A percentile compares a stretch with the other conserved stretches of the same genome.
Conservation (phyloP, 2,329 filamentous ascomycete genomes). For the Didymellaceae sp. region DNA sequence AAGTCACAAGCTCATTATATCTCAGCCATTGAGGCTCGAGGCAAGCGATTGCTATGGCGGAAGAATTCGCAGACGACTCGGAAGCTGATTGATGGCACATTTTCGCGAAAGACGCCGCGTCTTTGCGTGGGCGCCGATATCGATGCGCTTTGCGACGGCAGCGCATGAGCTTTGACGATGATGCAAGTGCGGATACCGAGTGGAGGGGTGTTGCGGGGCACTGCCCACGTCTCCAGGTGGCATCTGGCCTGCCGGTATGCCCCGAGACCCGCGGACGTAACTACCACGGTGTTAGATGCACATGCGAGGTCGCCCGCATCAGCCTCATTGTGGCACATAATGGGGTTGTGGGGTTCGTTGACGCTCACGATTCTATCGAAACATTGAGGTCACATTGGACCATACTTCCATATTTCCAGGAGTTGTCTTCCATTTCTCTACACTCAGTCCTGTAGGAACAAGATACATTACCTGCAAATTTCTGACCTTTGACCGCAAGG, state of each 20-base stretch:
- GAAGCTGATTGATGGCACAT: conserved; percentile 19
- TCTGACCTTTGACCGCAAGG: too few species aligned
- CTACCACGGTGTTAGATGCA: too few species aligned
- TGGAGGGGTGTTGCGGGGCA: conserved; percentile 27
- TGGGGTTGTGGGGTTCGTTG: background rate
- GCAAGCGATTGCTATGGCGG: conserved; percentile 8
- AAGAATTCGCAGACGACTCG: conserved; percentile 9
- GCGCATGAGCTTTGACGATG: conserved; percentile 26
- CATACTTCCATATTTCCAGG: too few species aligned
- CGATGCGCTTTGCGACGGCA: conserved; percentile 38
- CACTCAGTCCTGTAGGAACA: too few species aligned
- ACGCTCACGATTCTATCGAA: background rate
- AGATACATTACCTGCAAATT: too few species aligned
- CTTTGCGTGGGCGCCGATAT: conserved; percentile 13
- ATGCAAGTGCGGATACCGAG: conserved; percentile 26
- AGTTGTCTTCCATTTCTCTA: too few species aligned
- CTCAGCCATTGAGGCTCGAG: conserved; percentile 14
- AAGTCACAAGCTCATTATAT: conserved; percentile 40
- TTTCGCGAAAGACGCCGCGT: conserved; percentile 10
- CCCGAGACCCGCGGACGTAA: conserved; percentile 39
- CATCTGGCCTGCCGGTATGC: conserved; percentile 32
- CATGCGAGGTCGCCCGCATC: conserved; percentile 1
- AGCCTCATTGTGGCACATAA: background rate
- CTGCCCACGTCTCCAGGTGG: conserved; percentile 13
- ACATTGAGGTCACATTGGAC: background rate